Conservation (phyloP, 805 yeast species). For the Candida oleophila region DNA sequence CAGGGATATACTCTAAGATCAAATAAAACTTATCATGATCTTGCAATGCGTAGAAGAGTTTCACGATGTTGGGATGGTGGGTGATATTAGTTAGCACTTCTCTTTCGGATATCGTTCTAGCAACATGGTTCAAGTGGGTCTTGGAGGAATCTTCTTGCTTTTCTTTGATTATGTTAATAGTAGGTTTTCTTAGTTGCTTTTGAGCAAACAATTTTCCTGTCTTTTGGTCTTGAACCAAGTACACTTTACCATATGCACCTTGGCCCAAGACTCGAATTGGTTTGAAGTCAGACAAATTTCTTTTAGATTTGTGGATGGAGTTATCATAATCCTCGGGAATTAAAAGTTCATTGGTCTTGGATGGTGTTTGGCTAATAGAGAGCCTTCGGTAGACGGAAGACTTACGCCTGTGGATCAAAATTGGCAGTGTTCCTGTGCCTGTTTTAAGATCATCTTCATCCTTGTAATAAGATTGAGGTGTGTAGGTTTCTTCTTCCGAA, state of each 20-base stretch:
- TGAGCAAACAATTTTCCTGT: slow-evolving; percentile 77
- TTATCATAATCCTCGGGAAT: slow-evolving; percentile 13
- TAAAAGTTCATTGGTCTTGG: slow-evolving; percentile 8
- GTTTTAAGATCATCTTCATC: neutral
- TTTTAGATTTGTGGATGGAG: slow-evolving; percentile 1
- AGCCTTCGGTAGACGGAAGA: slow-evolving; percentile 17
- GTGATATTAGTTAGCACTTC: slow-evolving; percentile 63
- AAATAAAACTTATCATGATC: slow-evolving; percentile 74
- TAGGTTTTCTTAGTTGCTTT: slow-evolving; percentile 81
- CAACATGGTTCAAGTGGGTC: slow-evolving; percentile 37
- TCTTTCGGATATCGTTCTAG: slow-evolving; percentile 78
- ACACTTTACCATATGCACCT: slow-evolving; percentile 88
- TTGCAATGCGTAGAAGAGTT: slow-evolving; percentile 79
- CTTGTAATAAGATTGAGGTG: slow-evolving; percentile 1
- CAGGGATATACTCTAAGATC: slow-evolving; percentile 78
- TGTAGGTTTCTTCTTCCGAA: neutral
- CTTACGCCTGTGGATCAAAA: slow-evolving; percentile 7
- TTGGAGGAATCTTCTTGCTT: slow-evolving; percentile 27
- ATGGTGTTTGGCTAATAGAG: slow-evolving; percentile 6
- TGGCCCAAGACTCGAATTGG: slow-evolving; percentile 77
- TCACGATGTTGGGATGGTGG: slow-evolving; percentile 79
- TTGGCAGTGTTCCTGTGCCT: neutral
- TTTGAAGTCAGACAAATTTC: slow-evolving; percentile 53
- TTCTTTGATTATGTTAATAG: slow-evolving; percentile 54
- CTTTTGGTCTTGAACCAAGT: slow-evolving; percentile 63